phyloP scores from a whole-genome alignment of 2,329 filamentous ascomycete species.

The Fusarium miscanthi region DNA sequence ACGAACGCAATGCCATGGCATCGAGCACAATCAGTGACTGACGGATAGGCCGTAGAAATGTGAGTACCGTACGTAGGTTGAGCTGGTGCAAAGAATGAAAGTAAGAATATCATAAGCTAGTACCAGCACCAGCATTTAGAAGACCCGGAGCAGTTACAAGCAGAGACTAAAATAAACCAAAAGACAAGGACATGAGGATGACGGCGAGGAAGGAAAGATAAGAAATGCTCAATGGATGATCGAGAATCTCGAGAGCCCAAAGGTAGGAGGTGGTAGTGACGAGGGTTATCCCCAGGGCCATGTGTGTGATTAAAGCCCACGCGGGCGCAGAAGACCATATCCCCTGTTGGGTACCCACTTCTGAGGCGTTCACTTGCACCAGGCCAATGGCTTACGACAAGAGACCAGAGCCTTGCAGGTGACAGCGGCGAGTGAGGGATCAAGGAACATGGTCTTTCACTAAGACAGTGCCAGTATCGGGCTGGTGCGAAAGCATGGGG shows the following conservation, averaged over 20 bases:
- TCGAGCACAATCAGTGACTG: slow-evolving; percentile 17
- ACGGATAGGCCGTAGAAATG: slow-evolving; percentile 9
- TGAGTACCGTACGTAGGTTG: slow-evolving; percentile 11
- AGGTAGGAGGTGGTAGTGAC: slow-evolving; percentile 30
- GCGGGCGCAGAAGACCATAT: slow-evolving; percentile 36
- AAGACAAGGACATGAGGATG: slow-evolving; percentile 12
- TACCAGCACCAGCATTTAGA: slow-evolving; percentile 38
- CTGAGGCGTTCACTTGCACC: slow-evolving; percentile 37
- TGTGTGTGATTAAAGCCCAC: slow-evolving; percentile 43
- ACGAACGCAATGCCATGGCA: slow-evolving; percentile 38
- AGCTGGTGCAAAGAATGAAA: slow-evolving; percentile 4
- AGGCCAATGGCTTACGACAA: slow-evolving; percentile 35
- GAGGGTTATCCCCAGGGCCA: slow-evolving; percentile 33
- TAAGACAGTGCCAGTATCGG: slow-evolving; percentile 26
- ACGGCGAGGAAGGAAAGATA: slow-evolving; percentile 30
- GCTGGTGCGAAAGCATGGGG: slow-evolving; percentile 29
- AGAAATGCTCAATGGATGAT: slow-evolving; percentile 24
- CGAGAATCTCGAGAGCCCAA: slow-evolving; percentile 34
- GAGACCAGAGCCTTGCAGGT: slow-evolving; percentile 39
- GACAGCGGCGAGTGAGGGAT: slow-evolving; percentile 35
- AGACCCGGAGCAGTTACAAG: slow-evolving; percentile 33
- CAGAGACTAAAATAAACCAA: slow-evolving; percentile 32
- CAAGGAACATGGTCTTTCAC: slow-evolving; percentile 24
- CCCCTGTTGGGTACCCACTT: slow-evolving; percentile 44
- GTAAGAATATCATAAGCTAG: slow-evolving; percentile 33